Base-by-base conservation (phyloP, 2,329 filamentous ascomycete genomes). In the Fragosphaeria purpurea region DNA sequence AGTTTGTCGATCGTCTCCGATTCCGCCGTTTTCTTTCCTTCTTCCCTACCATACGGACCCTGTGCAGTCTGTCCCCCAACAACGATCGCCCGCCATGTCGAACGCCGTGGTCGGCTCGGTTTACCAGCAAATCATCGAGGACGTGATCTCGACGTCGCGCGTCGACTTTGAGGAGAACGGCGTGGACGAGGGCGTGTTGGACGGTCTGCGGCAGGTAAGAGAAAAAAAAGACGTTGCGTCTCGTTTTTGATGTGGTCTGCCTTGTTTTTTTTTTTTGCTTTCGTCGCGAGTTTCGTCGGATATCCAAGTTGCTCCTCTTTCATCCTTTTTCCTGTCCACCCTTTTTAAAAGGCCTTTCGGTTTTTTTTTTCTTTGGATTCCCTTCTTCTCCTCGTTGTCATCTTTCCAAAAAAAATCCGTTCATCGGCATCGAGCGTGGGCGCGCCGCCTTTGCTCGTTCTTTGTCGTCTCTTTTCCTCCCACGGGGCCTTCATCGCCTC, bases 91-190 rank as follows among this genome's bases (percentile, higher is more conserved):
- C 72, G 56, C 52, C 42, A 81, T 82, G 78, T 81, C 78, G 53
- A 81, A 82, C 65, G 61, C 66, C 44, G 68, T 70, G 12, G 78
- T 82, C 73, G 93, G 93, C 62, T 71, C 73, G 58, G 84, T 97
- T 63, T 98, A 96, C 69, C 75, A 83, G 68, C 72, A 76, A 62
- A 83, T 86, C 67, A 86, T 86, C 64, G 75, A 84, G 56, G 88
- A 93, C 71, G 89, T 98, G 65, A 88, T 97, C 68, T 85, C 91
- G 60, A 85, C 86, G 59, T 96, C 91, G 63, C 80, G 87, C 63
- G 86, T 91, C 63, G 93, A 97, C 70, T 97, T 98, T 66, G 93
- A 98, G 68, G 93, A 98, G 71, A 88, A 85, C 60, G 93, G 93
- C 61, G 85, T 97, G 57, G 88, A 95, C 61, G 85, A 91, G 66